Conservation (phyloP, 1,284 basidiomycete genomes). For the Lentinus polychrous region DNA sequence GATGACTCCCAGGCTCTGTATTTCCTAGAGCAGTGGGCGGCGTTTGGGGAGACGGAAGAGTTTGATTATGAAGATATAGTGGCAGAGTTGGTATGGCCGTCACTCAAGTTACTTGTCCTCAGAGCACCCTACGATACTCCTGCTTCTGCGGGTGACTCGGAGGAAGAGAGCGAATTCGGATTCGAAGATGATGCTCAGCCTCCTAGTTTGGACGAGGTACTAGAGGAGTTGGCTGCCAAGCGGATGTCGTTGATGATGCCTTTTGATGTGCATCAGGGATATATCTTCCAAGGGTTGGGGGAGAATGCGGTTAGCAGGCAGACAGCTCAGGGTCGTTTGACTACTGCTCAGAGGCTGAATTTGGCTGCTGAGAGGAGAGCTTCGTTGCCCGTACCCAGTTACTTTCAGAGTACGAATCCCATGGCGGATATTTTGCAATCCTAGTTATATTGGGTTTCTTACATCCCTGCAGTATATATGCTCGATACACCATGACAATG, state of each 20-base stretch:
- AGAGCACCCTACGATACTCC: slow-evolving; percentile 9
- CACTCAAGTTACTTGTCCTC: slow-evolving; percentile 10
- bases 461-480: too few species aligned
- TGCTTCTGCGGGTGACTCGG: neutral
- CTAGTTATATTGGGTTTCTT: too few species aligned
- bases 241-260: slow-evolving; percentile 4
- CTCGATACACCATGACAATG: too few species aligned
- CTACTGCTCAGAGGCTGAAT: too few species aligned
- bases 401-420: too few species aligned
- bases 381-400: too few species aligned
- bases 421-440: too few species aligned
- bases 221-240: slow-evolving; percentile 7
- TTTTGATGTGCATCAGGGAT: slow-evolving; percentile 6
- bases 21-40: slow-evolving; percentile 8
- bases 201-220: slow-evolving; percentile 2
- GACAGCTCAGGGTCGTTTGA: neutral
- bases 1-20: slow-evolving; percentile 7
- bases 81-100: slow-evolving; percentile 6
- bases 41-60: neutral
- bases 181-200: neutral
- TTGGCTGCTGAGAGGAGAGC: too few species aligned
- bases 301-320: neutral
- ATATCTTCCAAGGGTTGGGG: slow-evolving; percentile 2
- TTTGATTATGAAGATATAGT: neutral
- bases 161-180: neutral